phyloP scores from a whole-genome alignment of 768 basidiomycete genomes.

The Fomitopsis pulvina region DNA sequence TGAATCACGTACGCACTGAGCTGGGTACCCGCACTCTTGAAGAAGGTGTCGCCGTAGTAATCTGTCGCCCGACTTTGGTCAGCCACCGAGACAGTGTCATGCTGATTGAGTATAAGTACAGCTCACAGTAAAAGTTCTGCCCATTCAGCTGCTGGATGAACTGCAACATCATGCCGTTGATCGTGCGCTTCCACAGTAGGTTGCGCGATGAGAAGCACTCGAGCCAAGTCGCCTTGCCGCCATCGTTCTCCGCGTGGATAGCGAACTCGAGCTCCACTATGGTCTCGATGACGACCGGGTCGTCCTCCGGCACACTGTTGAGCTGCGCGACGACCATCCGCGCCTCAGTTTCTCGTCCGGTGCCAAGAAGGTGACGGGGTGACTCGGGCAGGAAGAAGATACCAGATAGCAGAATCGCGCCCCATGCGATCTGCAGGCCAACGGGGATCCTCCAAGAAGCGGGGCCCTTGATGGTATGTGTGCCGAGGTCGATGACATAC shows the following conservation, averaged over 20 bases:
- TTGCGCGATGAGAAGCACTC: slow-evolving; percentile 73
- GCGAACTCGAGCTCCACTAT: slow-evolving; percentile 60
- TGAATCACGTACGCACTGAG: slow-evolving; percentile 71
- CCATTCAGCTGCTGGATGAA: slow-evolving; percentile 79
- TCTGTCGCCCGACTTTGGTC: slow-evolving; percentile 35
- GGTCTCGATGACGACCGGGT: slow-evolving; percentile 50
- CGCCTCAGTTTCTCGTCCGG: slow-evolving; percentile 45
- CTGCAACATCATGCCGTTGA: slow-evolving; percentile 79
- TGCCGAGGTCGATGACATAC: slow-evolving; percentile 65
- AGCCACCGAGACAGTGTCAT: neutral
- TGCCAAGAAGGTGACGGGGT: slow-evolving; percentile 69
- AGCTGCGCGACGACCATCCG: slow-evolving; percentile 56
- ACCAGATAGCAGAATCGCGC: slow-evolving; percentile 56
- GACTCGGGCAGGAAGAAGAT: slow-evolving; percentile 77
- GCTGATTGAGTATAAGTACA: no score
- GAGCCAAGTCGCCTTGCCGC: slow-evolving; percentile 71
- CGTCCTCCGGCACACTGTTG: slow-evolving; percentile 55
- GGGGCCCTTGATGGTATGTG: slow-evolving; percentile 45
- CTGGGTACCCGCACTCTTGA: slow-evolving; percentile 29
- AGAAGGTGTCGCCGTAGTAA: slow-evolving; percentile 79
- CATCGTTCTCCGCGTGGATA: slow-evolving; percentile 69
- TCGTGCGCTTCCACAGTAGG: slow-evolving; percentile 64
- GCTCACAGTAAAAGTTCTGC: slow-evolving; percentile 74
- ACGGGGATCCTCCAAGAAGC: slow-evolving; percentile 73
- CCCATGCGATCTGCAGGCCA: slow-evolving; percentile 71